Evolutionary conservation across 257 asterid genomes (phyloP).

Genomic region (Gentiana straminea): DNA sequence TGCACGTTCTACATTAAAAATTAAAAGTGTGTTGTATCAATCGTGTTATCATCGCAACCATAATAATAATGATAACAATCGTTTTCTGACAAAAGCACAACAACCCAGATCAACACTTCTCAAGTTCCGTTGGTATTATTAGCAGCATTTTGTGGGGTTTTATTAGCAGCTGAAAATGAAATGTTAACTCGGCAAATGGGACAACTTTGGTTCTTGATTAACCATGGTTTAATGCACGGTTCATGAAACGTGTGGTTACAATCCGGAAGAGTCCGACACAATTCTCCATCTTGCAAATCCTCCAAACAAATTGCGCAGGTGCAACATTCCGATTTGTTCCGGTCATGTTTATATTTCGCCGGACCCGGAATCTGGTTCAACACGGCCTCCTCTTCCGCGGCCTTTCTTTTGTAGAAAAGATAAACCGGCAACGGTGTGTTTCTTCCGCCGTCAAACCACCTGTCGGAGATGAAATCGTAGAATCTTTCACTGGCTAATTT

Average conservation of each 20-base stretch:
- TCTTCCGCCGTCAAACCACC: slow-evolving; percentile 1
- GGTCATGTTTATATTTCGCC: neutral
- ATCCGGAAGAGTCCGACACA: neutral
- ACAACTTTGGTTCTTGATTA: slow-evolving; percentile 5
- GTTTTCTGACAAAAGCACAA: no score
- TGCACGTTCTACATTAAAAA: no score
- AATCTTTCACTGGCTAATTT: neutral
- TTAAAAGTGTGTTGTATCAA: no score
- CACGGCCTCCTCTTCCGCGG: neutral
- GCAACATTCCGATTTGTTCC: neutral
- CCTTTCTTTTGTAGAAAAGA: neutral
- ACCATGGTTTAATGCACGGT: slow-evolving; percentile 7
- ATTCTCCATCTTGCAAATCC: slow-evolving; percentile 7
- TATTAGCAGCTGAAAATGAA: no score
- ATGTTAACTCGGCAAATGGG: slow-evolving; percentile 6
- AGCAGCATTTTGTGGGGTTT: no score
- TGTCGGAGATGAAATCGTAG: neutral
- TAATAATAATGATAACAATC: no score
- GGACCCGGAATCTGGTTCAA: slow-evolving; percentile 1
- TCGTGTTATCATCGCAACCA: no score
- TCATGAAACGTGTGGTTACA: slow-evolving; percentile 5
- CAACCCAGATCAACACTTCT: no score
- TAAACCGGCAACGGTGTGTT: neutral
- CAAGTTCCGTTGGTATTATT: no score
- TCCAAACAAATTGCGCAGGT: slow-evolving; percentile 6